Evolutionary conservation across 2,329 filamentous ascomycete genomes (phyloP), one percentile per base, ranked within the genome.

Genomic region (Aspergillus ochraceus): DNA sequence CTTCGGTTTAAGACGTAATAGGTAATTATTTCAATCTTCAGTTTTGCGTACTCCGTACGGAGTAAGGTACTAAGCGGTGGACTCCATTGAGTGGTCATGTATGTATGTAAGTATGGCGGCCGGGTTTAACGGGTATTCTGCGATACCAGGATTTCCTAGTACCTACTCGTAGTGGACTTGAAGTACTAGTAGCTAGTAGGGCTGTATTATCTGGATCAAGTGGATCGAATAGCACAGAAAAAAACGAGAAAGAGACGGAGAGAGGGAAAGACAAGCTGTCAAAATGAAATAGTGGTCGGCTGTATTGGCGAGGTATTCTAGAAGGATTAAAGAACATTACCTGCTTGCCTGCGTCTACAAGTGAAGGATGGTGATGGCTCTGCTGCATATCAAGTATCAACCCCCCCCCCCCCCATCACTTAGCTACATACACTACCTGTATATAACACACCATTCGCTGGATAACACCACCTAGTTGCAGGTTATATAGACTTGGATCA

Each of bases 291-390:
- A 22, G 5, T 42, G 20, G 36, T 22, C n/a, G 22, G 14, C 9
- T 1, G 20, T 53, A 4, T 20, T 12, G 29, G 24, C 30, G 49
- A 17, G 14, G 32, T 39, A 36, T 60, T 60, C 60, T 60, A 36
- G 60, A 62, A 62, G 49, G 32, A 19, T 52, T n/a, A 45, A 46
- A 55, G 52, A 60, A 60, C n/a, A 20, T 30, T 55, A 39, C 29
- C 19, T 42, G 5, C 36, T 14, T 42, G 12, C 6, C 36, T 42
- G 36, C 12, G 36, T 42, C 17, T n/a, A 42, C 5, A 6, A 42
- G 30, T 10, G 30, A 32, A 5, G 14, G 50, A 32, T 22, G 17
- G 14, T n/a, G 50, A 32, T 36, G 12, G 14, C 50, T 24, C 50
- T 52, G 50, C 50, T 52, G 29, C 50, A 52, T 36, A 24, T 47